These are phyloP conservation scores for Neurospora crassa DNA, from an alignment of 2,329 filamentous ascomycete species.

Conservation along the genomic window DNA sequence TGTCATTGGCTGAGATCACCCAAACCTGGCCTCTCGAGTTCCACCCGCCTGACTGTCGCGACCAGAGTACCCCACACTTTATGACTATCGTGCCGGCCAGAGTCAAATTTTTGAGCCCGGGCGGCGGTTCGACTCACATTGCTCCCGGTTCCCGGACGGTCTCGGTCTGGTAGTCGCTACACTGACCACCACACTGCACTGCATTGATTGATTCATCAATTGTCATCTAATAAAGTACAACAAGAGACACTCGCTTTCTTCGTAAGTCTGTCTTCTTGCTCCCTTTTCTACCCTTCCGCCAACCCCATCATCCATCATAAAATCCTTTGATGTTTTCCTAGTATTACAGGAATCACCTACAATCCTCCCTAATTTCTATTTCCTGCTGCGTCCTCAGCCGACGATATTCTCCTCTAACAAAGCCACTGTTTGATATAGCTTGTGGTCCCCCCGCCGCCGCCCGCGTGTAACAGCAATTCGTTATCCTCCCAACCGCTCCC, in stretches of 20 bases:
- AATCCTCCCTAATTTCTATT: neutral
- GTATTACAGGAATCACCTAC: neutral
- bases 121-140: neutral
- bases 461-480: neutral
- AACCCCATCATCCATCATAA: neutral
- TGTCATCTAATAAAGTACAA: neutral
- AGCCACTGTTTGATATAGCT: neutral
- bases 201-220: neutral
- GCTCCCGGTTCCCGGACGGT: neutral
- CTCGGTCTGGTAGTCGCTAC: neutral
- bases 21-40: neutral
- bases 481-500: neutral
- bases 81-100: neutral
- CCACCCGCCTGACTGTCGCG: neutral
- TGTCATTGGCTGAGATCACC: neutral
- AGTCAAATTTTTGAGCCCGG: neutral
- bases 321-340: neutral
- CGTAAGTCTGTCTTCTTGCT: neutral
- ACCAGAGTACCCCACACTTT: neutral
- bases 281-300: neutral
- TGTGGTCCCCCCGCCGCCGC: neutral
- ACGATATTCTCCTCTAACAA: neutral
- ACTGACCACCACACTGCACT: neutral
- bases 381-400: neutral
- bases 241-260: neutral